Percentiles rank a stretch among this genome's conserved stretches.
phyloP scores from a whole-genome alignment of 345 rosid species.

The Rhodomyrtus tomentosa region DNA sequence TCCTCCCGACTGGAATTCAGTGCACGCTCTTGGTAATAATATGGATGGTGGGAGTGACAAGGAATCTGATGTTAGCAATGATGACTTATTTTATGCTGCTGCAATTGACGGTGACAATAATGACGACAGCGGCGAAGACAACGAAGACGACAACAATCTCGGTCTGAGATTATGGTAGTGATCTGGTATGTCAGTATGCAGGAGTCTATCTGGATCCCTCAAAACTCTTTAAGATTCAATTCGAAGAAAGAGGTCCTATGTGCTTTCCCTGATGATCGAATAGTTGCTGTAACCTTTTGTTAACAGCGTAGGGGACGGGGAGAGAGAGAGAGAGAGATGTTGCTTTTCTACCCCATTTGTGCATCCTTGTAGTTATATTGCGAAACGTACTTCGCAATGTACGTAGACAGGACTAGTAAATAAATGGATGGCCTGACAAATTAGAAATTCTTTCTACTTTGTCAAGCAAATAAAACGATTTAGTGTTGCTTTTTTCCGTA shows the following conservation, averaged over 20 bases:
- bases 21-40: conserved; percentile 15
- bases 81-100: conserved; percentile 6
- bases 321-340: not conserved
- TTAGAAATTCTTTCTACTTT: not conserved
- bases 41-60: conserved; percentile 25
- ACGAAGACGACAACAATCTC: conserved; percentile 7
- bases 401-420: not conserved
- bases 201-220: not conserved
- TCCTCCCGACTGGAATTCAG: conserved; percentile 80
- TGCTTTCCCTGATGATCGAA: not conserved
- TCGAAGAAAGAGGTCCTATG: not conserved
- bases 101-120: conserved; percentile 9
- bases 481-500: not conserved
- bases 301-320: not conserved
- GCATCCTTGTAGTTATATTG: not conserved
- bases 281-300: not conserved
- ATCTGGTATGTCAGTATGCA: not conserved
- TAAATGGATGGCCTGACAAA: not conserved
- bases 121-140: not conserved
- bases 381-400: not conserved
- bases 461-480: not conserved
- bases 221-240: not conserved
- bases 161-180: not conserved
- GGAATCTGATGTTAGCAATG: conserved; percentile 10
- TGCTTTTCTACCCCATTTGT: not conserved